Conservation (phyloP, 108 stramenopile species). For the Fistulifera pelliculosa region DNA sequence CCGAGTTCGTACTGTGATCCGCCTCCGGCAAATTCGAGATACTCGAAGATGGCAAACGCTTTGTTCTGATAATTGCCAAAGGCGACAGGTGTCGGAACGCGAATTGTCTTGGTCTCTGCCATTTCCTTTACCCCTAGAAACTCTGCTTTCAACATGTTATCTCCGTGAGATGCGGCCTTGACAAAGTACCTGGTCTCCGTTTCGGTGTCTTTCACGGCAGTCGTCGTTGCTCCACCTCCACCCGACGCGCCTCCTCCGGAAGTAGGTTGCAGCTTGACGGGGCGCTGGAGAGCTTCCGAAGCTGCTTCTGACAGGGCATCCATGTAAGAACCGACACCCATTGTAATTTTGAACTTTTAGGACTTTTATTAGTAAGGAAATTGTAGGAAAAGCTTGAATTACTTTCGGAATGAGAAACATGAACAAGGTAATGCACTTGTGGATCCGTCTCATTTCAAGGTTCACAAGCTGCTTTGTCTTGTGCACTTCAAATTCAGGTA, state of each 20-base stretch:
- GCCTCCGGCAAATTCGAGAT: conserved; percentile 49
- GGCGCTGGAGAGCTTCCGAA: conserved; percentile 28
- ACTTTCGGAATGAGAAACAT: no score
- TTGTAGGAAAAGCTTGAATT: no score
- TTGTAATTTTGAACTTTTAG: no score
- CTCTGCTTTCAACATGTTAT: conserved; percentile 65
- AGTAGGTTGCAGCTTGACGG: conserved; percentile 21
- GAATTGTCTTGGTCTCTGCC: conserved; percentile 53
- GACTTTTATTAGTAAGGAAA: no score
- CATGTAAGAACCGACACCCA: conserved; percentile 7
- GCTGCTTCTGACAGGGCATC: conserved; percentile 41
- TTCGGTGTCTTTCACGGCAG: conserved; percentile 26
- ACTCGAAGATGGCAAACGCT: conserved; percentile 64
- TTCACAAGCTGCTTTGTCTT: no score
- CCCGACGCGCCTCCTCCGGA: conserved; percentile 37
- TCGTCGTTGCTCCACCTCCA: conserved; percentile 45
- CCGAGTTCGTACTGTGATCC: conserved; percentile 57
- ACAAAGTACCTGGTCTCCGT: conserved; percentile 46
- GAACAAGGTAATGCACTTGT: no score
- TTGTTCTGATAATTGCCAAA: conserved; percentile 30
- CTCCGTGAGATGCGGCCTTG: conserved; percentile 40
- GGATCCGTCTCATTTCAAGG: no score
- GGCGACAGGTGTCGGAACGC: conserved; percentile 61
- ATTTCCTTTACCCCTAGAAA: conserved; percentile 66
- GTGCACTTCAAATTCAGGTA: no score